Evolutionary conservation across 495 filamentous ascomycete species (phyloP), one percentile per base, ranked within the genome.

Genomic region (Tuber umbilicatum): DNA sequence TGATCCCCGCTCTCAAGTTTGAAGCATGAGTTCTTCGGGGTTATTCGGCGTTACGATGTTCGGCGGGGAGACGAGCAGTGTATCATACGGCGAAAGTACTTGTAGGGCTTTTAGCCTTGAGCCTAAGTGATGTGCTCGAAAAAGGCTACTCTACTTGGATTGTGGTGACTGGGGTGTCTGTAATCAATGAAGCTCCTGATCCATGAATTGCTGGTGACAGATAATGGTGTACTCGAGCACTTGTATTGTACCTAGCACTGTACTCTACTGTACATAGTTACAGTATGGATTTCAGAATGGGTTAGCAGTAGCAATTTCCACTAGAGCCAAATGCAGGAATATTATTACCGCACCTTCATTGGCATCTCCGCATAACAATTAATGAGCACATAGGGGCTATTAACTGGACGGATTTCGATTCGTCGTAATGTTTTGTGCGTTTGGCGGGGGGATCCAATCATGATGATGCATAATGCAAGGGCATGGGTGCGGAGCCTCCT

Each of bases 321-420:
- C 12, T 27, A n/a, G 50, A 60, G 5, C 31, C n/a, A 27, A 2
- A n/a, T 10, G 47, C 17, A 50, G 47, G 47, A 23, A 4, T 23
- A n/a, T 60, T 60, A 60, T 60, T 60, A 60, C 50, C 50, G 50
- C 50, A 27, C n/a, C n/a, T 60, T 31, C n/a, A 27, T 60, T 60
- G 2, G 50, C 50, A 60, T 60, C 7, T 60, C 50, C 16, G 12
- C 50, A 14, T 12, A 27, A 14, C 31, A 27, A 27, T 27, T 60
- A 27, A 27, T 27, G n/a, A 60, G 50, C 12, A n/a, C 50, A 60
- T 60, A 31, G 14, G 7, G 31, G n/a, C n/a, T 10, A 10, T 27
- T 60, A 60, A 10, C n/a, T 60, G 16, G 50, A n/a, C 14, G 50
- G 23, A 27, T 27, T 60, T 27, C 50, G 19, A 60, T 60, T 60